These are phyloP conservation scores for Fusarium sp. DNA, from an alignment of 2,329 filamentous ascomycete genomes.

Conservation along the genomic window DNA sequence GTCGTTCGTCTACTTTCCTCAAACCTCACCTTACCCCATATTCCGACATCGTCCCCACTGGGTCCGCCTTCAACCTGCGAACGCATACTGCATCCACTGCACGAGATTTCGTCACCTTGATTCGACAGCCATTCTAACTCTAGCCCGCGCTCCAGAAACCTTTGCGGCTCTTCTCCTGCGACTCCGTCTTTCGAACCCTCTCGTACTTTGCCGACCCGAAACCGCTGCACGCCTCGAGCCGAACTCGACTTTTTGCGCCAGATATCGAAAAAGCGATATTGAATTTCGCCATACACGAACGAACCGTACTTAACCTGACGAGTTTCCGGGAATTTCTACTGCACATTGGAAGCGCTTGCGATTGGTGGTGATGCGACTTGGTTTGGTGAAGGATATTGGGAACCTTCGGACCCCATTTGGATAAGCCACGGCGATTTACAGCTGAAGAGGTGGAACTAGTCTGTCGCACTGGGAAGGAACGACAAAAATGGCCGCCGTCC, in stretches of 20 bases:
- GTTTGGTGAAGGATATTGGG: constrained; percentile 16
- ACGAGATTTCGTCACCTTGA: constrained; percentile 17
- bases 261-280: constrained; percentile 1
- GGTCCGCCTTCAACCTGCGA: constrained; percentile 33
- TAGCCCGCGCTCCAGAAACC: constrained; percentile 10
- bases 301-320: background rate
- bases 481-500: constrained; percentile 53
- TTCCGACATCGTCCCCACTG: constrained; percentile 41
- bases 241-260: constrained; percentile 5
- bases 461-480: background rate
- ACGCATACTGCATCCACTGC: constrained; percentile 14
- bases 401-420: constrained; percentile 14
- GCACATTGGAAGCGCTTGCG: constrained; percentile 16
- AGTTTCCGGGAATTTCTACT: background rate
- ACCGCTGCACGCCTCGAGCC: background rate
- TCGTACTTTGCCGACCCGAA: background rate
- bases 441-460: constrained; percentile 16
- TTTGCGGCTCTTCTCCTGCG: background rate
- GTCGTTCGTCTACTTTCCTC: constrained; percentile 15
- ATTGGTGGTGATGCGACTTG: constrained; percentile 27
- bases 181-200: background rate
- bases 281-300: background rate
- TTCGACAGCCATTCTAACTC: constrained; percentile 12
- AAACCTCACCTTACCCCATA: constrained; percentile 44
- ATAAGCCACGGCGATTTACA: constrained; percentile 13